A percentile compares a stretch with the other conserved stretches of the same genome.
Evolutionary conservation across 805 yeast species (phyloP).

Genomic region (Yamadazyma takamatsuzukensis): DNA sequence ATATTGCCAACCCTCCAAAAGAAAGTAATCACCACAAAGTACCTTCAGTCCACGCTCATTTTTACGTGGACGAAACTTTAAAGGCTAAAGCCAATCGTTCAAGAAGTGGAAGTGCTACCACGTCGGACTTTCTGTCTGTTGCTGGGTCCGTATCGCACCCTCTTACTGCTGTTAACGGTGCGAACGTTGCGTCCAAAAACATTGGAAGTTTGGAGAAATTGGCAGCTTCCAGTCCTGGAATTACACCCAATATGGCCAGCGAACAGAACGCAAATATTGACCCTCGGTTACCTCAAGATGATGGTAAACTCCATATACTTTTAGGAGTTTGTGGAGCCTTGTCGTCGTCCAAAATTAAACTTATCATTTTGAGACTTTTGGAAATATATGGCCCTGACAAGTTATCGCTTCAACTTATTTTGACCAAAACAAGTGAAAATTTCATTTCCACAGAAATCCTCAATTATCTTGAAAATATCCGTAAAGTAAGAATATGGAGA

Average conservation of each 20-base stretch:
- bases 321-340: conserved; percentile 59
- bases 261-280: conserved; percentile 53
- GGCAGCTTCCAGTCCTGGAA: conserved; percentile 8
- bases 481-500: conserved; percentile 51
- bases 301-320: conserved; percentile 53
- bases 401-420: conserved; percentile 50
- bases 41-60: conserved; percentile 76
- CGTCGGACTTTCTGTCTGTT: conserved; percentile 18
- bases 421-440: conserved; percentile 51
- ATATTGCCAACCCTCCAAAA: conserved; percentile 26
- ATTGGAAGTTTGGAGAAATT: conserved; percentile 10
- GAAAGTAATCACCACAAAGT: conserved; percentile 44
- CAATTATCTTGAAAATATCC: conserved; percentile 31
- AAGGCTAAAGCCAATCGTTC: conserved; percentile 38
- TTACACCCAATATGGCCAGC: conserved; percentile 4
- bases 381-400: conserved; percentile 50
- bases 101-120: conserved; percentile 33
- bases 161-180: background rate
- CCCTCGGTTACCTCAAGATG: conserved; percentile 46
- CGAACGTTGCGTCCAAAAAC: conserved; percentile 2
- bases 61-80: conserved; percentile 64
- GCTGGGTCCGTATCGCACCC: conserved; percentile 1
- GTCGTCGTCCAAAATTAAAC: conserved; percentile 48
- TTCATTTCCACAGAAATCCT: conserved; percentile 48
- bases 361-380: conserved; percentile 48